Base-by-base conservation (phyloP, 2,329 filamentous ascomycete species). In the Lecanoromycetidae sp. region DNA sequence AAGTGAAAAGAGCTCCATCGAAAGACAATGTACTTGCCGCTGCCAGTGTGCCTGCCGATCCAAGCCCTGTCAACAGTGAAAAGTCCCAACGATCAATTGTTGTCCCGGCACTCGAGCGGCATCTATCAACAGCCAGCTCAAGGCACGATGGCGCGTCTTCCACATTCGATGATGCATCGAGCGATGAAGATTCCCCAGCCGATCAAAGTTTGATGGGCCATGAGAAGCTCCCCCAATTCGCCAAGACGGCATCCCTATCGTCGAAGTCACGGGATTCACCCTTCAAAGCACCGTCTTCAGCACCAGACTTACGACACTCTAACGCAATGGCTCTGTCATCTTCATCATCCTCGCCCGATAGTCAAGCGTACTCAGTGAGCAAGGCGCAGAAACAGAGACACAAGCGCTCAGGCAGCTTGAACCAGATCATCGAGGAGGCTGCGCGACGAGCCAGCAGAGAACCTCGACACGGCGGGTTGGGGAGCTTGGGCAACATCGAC, bases 191-290 rank as follows among this genome's bases (percentile, higher is more conserved):
- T 9, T 54, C 51, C 19, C 54, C 54, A n/a, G 54, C 53, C 40
- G 56, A 55, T 13, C 45, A 55, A 36, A 55, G 53, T 37, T 30
- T 55, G 13, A 55, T 55, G 53, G 53, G 53, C 22, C 51, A 55
- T 25, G 51, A 50, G 15, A 48, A 49, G 55, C 57, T 22, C 54
- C 56, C 37, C 39, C 55, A 20, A 50, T 59, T 38, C 57, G 61
- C 30, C 53, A 60, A 30, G 57, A 58, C 26, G 57, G 9, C 29
- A 6, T 42, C 45, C 26, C 13, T 37, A 22, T 47, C 45, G 10
- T 47, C 45, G 9, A 63, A 48, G 45, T 55, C 29, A 49, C 51
- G 20, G 55, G 60, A 52, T 55, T 60, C 38, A 60, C 57, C 32
- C 60, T 63, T 49, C 51, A 55, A 33, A 56, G 63, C 53, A 5